Percentiles rank a stretch among this genome's conserved stretches.
phyloP scores from a whole-genome alignment of 2,329 filamentous ascomycete species.

The Torrubiella hemipterigena region DNA sequence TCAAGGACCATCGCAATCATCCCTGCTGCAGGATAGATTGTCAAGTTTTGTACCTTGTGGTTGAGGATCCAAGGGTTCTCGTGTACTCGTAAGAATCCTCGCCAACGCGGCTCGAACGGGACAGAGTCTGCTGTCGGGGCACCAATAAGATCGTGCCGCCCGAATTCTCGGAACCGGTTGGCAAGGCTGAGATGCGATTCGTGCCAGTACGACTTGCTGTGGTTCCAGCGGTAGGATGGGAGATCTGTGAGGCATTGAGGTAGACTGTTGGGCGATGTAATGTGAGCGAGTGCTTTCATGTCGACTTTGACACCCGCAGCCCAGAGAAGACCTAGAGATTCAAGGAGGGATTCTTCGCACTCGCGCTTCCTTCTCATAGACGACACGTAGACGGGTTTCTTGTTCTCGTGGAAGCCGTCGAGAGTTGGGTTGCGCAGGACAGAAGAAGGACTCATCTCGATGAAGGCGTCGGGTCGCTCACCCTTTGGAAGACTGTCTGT shows the following conservation, averaged over 20 bases:
- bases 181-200: conserved; percentile 34
- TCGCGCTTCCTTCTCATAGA: conserved; percentile 14
- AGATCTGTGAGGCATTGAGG: conserved; percentile 29
- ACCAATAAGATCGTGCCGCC: conserved; percentile 39
- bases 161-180: conserved; percentile 29
- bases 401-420: conserved; percentile 12
- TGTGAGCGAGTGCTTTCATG: conserved; percentile 17
- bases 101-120: conserved; percentile 34
- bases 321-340: conserved; percentile 24
- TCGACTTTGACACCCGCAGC: conserved; percentile 17
- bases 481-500: conserved; percentile 17
- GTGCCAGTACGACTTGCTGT: conserved; percentile 38
- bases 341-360: conserved; percentile 15
- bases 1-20: conserved; percentile 38
- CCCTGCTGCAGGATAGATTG: conserved; percentile 38
- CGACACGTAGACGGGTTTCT: conserved; percentile 12
- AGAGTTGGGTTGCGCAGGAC: conserved; percentile 22
- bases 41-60: conserved; percentile 36
- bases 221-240: conserved; percentile 44
- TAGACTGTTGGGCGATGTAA: conserved; percentile 4
- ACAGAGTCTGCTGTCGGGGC: conserved; percentile 29
- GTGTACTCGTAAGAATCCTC: conserved; percentile 32
- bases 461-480: conserved; percentile 19
- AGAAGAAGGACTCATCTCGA: conserved; percentile 29
- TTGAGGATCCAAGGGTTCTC: conserved; percentile 42